phyloP scores from a whole-genome alignment of 257 asterid species.

The Nicotiana obtusifolia region DNA sequence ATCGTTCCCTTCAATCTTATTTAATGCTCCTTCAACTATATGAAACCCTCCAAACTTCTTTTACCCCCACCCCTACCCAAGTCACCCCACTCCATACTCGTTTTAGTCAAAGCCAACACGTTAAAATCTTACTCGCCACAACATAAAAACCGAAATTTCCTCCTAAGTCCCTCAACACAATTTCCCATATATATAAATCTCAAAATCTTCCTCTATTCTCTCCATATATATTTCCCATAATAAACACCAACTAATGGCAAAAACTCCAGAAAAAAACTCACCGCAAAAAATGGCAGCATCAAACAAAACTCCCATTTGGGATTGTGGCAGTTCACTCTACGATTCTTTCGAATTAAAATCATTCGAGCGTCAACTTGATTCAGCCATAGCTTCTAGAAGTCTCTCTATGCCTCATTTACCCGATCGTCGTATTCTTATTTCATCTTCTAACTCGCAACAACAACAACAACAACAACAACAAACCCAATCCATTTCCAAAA shows the following conservation, averaged over 20 bases:
- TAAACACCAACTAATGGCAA: background rate
- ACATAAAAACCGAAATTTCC: background rate
- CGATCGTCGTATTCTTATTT: slow-evolving; percentile 18
- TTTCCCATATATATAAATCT: background rate
- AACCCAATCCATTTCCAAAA: slow-evolving; percentile 22
- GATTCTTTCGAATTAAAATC: slow-evolving; percentile 69
- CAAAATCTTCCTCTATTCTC: background rate
- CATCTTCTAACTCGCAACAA: background rate
- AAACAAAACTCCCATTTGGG: slow-evolving; percentile 46
- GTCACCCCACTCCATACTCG: background rate
- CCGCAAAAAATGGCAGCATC: background rate
- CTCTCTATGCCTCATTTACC: slow-evolving; percentile 79
- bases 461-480: background rate
- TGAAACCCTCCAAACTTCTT: background rate
- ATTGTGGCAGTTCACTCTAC: slow-evolving; percentile 70
- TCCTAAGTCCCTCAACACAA: background rate
- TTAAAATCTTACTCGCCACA: background rate
- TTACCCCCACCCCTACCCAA: too few species aligned
- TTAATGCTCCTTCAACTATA: background rate
- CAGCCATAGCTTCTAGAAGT: slow-evolving; percentile 56
- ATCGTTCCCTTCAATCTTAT: background rate
- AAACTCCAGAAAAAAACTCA: slow-evolving; percentile 8
- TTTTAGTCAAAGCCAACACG: background rate
- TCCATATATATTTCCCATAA: background rate
- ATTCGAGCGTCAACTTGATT: slow-evolving; percentile 50